Percentiles rank a stretch among this genome's conserved stretches.
Evolutionary conservation across 169 alveolate species (phyloP).

Genomic region (Pseudocohnilembus persalinus): DNA sequence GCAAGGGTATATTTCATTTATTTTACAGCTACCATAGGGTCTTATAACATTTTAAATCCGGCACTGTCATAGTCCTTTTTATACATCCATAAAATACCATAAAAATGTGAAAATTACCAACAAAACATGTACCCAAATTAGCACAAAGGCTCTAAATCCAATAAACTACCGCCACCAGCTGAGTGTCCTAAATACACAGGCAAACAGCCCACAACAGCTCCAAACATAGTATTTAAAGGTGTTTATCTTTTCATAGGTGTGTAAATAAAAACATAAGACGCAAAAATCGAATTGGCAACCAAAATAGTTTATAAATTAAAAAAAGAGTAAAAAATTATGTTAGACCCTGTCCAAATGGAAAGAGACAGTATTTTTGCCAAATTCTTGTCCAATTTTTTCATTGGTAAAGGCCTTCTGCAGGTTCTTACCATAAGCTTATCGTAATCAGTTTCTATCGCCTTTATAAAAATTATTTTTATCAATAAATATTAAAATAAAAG

Average conservation of each 20-base stretch:
- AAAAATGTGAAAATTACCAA: conserved; percentile 27
- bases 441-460: conserved; percentile 8
- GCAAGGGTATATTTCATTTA: not conserved
- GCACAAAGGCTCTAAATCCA: conserved; percentile 2
- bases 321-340: conserved; percentile 8
- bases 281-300: conserved; percentile 20
- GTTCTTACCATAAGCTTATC: conserved; percentile 24
- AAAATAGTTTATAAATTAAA: not conserved
- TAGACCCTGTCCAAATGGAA: not conserved
- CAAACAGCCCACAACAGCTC: conserved; percentile 19
- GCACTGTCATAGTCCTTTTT: conserved; percentile 15
- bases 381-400: not conserved
- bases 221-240: conserved; percentile 3
- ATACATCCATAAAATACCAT: conserved; percentile 22
- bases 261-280: conserved; percentile 6
- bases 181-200: conserved; percentile 12
- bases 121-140: conserved; percentile 7
- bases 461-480: too few relatives aligned
- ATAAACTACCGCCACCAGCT: conserved; percentile 13
- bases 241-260: conserved; percentile 20
- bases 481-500: too few relatives aligned
- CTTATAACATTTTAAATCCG: conserved; percentile 15
- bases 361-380: not conserved
- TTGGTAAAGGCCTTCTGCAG: conserved; percentile 16
- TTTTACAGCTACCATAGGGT: not conserved